Evolutionary conservation across 129 eudicot species (phyloP).

Genomic region (Saussurea involucrata): DNA sequence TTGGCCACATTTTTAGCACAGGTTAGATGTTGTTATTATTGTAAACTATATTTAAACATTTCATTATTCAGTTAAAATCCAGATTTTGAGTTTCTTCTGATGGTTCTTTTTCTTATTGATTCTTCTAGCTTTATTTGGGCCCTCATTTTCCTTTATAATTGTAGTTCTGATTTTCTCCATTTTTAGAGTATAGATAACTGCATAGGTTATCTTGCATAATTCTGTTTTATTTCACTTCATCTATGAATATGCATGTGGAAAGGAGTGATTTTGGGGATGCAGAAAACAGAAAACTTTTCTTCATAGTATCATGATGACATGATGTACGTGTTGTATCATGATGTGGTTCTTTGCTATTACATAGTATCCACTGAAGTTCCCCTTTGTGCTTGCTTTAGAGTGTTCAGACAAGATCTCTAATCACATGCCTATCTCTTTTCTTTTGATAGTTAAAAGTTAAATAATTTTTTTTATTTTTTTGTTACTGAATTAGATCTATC

Average conservation of each 20-base stretch:
- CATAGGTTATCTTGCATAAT: background rate
- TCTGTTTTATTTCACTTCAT: background rate
- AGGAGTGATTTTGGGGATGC: background rate
- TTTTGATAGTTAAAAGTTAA: background rate
- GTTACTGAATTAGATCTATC: conserved; percentile 52
- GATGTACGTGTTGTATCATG: background rate
- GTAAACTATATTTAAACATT: background rate
- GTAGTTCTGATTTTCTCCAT: background rate
- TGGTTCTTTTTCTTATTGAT: background rate
- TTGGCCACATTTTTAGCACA: conserved; percentile 88
- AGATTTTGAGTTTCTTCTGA: background rate
- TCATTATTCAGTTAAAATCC: background rate
- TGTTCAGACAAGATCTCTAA: no score
- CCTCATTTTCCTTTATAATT: background rate
- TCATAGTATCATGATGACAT: no score
- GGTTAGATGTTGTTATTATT: conserved; percentile 32
- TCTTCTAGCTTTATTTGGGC: background rate
- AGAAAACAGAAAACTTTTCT: background rate
- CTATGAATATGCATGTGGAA: background rate
- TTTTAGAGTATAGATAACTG: background rate
- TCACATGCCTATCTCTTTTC: background rate
- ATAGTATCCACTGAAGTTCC: background rate
- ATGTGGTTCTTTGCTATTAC: background rate
- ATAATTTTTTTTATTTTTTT: background rate
- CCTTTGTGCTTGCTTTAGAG: background rate